phyloP scores from a whole-genome alignment of 345 rosid genomes.

The Syzygium aromaticum region DNA sequence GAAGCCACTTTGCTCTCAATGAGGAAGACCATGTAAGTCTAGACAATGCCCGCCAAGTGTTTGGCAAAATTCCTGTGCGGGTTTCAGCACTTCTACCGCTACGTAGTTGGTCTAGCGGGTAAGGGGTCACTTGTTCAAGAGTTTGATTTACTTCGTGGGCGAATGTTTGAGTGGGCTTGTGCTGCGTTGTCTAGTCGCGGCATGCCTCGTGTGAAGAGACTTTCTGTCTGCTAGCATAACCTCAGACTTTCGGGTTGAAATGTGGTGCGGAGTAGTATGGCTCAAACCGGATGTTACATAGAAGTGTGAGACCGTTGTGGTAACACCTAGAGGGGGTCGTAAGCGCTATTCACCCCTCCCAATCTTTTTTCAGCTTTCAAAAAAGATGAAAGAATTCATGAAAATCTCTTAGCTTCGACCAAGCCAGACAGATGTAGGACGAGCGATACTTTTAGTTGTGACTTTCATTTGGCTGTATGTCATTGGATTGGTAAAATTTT shows the following conservation, averaged over 20 bases:
- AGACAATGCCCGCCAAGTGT: background rate
- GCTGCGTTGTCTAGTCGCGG: background rate
- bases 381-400: background rate
- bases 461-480: background rate
- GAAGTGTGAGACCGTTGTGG: background rate
- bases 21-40: slow-evolving; percentile 46
- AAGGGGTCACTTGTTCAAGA: background rate
- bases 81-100: background rate
- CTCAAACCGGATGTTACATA: background rate
- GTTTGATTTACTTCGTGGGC: background rate
- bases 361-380: background rate
- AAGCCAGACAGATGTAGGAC: background rate
- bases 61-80: background rate
- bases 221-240: background rate
- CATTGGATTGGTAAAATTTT: background rate
- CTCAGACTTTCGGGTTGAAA: background rate
- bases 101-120: background rate
- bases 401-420: background rate
- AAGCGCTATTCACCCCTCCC: background rate
- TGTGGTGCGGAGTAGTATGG: background rate
- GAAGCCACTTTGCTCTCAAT: slow-evolving; percentile 43
- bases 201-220: background rate
- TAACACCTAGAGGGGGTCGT: background rate
- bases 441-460: background rate
- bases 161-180: background rate